Evolutionary conservation across 306 rosid genomes (phyloP), one percentile per base, ranked within the genome.

Genomic region (Astragalus membranaceus): DNA sequence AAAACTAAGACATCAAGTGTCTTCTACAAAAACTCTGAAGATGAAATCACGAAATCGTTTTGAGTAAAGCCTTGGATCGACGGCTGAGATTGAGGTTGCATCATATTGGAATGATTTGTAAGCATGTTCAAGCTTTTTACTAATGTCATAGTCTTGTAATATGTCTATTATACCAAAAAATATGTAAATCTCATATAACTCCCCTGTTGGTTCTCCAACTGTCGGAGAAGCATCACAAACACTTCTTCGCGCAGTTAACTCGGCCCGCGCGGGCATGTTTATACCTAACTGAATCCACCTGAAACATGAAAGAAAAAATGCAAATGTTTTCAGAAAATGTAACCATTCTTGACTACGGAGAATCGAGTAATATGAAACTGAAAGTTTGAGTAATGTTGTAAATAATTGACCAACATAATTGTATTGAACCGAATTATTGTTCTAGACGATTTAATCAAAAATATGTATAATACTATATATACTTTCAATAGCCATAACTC

Each of bases 41-140:
- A 95, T 76, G 87, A 95, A 95, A 78, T 92, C 99, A 3, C 97
- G 97, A 76, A 95, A 95, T 16, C 99, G 95, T 81, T 64, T 91
- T 0, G 99, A 85, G 77, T 95, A 95, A 66, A 86, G 91, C 83
- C 90, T 88, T 5, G 99, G 99, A 89, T 95, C 99, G 43, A 95
- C 97, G 9, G 99, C 99, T 3, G 99, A 95, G 70, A 95, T 95
- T 15, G 91, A 73, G 1, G 96, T 83, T 32, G 97, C 80, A 50
- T 91, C 99, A 29, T 85, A 89, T 53, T 95, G 99, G 83, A 95
- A 75, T 47, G 99, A 83, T 75, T 95, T 95, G 85, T 89, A 91
- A 10, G 97, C 99, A 76, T 95, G 99, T 81, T 95, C 99, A 47
- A 95, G 96, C 85, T 91, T 95, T 80, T 95, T 95, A 82, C 91